Evolutionary conservation across 176 grass and related monocot species (phyloP).

Genomic region (Triticum aestivum): IWGSC_CS_RefSeq_v2.1 NC_057808.1:328625509-328626008

Average conservation of each 20-base stretch:
- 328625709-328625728: slow-evolving; percentile 68
- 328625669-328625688: slow-evolving; percentile 80
- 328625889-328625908: slow-evolving; percentile 72
- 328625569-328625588: no score
- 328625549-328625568: background rate
- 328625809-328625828: slow-evolving; percentile 88
- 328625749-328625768: slow-evolving; percentile 80
- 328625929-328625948: slow-evolving; percentile 45
- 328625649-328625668: slow-evolving; percentile 49
- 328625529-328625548: slow-evolving; percentile 3
- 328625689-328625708: slow-evolving; percentile 89
- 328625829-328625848: slow-evolving; percentile 62
- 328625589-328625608: no score
- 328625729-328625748: slow-evolving; percentile 87
- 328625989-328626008: slow-evolving; percentile 58
- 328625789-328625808: slow-evolving; percentile 74
- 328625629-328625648: slow-evolving; percentile 11
- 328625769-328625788: slow-evolving; percentile 80
- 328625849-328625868: slow-evolving; percentile 52
- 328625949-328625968: slow-evolving; percentile 65
- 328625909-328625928: slow-evolving; percentile 52
- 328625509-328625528: background rate
- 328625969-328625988: slow-evolving; percentile 69
- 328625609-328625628: background rate
- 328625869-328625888: slow-evolving; percentile 37